Base-by-base conservation (phyloP, 2,329 filamentous ascomycete species). In the Diaporthe humulicola region DNA sequence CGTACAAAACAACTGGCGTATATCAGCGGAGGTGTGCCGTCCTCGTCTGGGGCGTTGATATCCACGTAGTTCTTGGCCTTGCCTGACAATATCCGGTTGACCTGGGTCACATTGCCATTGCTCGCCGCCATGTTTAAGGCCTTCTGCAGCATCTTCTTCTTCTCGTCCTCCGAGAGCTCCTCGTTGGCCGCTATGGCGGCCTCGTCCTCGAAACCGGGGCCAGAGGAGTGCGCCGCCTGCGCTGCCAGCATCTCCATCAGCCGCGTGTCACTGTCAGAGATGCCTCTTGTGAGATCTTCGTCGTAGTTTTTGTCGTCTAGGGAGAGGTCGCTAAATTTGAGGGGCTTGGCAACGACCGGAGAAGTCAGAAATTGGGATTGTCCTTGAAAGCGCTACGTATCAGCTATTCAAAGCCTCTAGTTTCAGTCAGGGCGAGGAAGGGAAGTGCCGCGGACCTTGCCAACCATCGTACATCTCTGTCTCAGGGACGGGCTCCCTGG, bases 391-490 rank as follows among this genome's bases (percentile, higher is more conserved):
- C 9, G 28, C 57, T 30, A 19, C 10, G n/a, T 70, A 28, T 74
- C 28, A 76, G 74, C 69, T 12, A 56, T 33, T 15, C 33, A 28
- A 36, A n/a, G 33, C 38, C 48, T 36, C 50, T 30, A 42, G n/a
- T n/a, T n/a, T 33, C 28, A 33, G 36, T 33, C 38, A n/a, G n/a
- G 56, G 30, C 28, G 54, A 45, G 54, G 56, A 36, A 54, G 25
- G 61, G 61, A 25, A 48, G 36, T 54, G 48, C 48, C 50, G 61
- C 87, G 76, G 78, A 88, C 96, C 96, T 92, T 98, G 95, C 97
- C 97, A 99, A 79, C 95, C 97, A 89, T 99, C 97, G 84, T 98
- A 99, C 87, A 98, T 95, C 87, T 98, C 97, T 54, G 96, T 98
- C 87, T 98, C 97, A 52, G 89, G 88, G 73, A 93, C 89, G 77